Conservation (phyloP, 768 basidiomycete genomes). For the Cyathus striatus region DNA sequence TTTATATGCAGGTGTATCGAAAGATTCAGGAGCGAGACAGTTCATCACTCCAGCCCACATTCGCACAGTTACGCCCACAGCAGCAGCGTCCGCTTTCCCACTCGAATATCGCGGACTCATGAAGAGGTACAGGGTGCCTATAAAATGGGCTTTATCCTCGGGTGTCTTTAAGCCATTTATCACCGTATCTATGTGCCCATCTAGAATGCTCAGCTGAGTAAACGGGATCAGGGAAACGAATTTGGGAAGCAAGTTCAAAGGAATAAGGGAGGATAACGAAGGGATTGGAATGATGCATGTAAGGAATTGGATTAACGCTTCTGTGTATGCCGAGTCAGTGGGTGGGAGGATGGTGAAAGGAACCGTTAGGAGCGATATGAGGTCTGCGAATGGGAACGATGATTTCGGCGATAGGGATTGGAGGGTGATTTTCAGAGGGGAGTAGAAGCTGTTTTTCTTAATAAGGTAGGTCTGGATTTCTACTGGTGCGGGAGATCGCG, state of each 20-base stretch:
- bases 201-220: slow-evolving; percentile 22
- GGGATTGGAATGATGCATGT: slow-evolving; percentile 65
- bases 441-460: background rate
- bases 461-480: slow-evolving; percentile 40
- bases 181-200: slow-evolving; percentile 16
- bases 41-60: too few relatives aligned
- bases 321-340: slow-evolving; percentile 17
- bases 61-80: too few relatives aligned
- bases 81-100: too few relatives aligned
- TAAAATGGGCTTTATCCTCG: slow-evolving; percentile 48
- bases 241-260: slow-evolving; percentile 52
- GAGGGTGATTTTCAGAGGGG: background rate
- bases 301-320: slow-evolving; percentile 37
- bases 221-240: slow-evolving; percentile 65
- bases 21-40: too few relatives aligned
- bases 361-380: slow-evolving; percentile 41
- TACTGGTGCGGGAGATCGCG: slow-evolving; percentile 35
- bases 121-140: slow-evolving; percentile 71
- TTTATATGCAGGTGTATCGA: too few relatives aligned
- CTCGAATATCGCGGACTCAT: slow-evolving; percentile 62
- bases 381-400: slow-evolving; percentile 39
- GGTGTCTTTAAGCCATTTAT: slow-evolving; percentile 17
- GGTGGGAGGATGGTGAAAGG: slow-evolving; percentile 28
- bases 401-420: slow-evolving; percentile 58
- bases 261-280: slow-evolving; percentile 72